Base-by-base conservation (phyloP, 1,284 basidiomycete species). In the Rhodotorula sp. region DNA sequence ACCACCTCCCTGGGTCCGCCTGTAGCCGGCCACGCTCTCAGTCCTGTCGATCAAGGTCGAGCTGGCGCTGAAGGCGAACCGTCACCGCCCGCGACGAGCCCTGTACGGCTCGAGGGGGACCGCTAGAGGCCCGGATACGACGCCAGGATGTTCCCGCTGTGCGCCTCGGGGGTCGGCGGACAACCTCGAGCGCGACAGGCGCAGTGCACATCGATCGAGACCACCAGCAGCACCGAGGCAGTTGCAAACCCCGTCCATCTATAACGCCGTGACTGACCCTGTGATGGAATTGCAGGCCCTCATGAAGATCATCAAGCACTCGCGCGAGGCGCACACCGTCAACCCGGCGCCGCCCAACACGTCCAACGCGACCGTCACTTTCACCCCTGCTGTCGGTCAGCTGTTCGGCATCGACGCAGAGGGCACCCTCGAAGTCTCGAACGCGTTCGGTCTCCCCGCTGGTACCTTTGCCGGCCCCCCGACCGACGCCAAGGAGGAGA, bases 341-440 rank as follows among this genome's bases (percentile, higher is more conserved):
- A 54, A 71, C 66, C 69, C 74, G 54, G 69, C 76, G 14, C 75
- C 75, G 74, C 49, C 78, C 78, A 58, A 80, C 77, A 66, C 81
- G 79, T 39, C 74, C 90, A 93, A 80, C 86, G 89, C 72, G 85
- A 88, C 69, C 89, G 92, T 79, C 84, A 87, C 39, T 84, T 87
- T 57, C 85, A 86, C 51, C 82, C 87, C 49, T 87, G 88, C 77
- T 26, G 87, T 92, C 79, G 94, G 94, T 70, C 86, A 96, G 68
- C 84, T 97, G 57, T 86, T 97, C 72, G 94, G 94, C 59, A 87
- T 99, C 73, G 95, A 97, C 83, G 85, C 97, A 48, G 91, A 97
- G 81, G 93, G 93, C 18, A 87, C 88, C 57, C 87, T 98, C 74
- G 93, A 97, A 83, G 87, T 98, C 61, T 92, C 92, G 76, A 97